Evolutionary conservation across 2,329 filamentous ascomycete genomes (phyloP), one percentile per base, ranked within the genome.

Genomic region (Fusarium nodosum): DNA sequence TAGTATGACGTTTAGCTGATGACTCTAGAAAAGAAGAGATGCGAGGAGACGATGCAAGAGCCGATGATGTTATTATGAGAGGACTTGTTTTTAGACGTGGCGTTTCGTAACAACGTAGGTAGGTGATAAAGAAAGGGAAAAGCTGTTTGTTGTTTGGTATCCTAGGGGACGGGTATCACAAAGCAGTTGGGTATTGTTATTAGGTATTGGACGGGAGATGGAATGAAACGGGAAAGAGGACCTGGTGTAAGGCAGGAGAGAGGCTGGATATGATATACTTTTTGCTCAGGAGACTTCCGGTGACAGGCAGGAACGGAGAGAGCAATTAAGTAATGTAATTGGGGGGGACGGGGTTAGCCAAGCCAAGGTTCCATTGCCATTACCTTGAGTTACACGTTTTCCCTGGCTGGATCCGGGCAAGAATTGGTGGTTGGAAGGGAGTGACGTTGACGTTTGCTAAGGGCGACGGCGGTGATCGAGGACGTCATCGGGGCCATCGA

Each of bases 371-470:
- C 24, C 55, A 53, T 52, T 64, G n/a, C 51, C 41, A 63, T 53
- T 65, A 42, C 52, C 52, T 16, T 26, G 56, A 61, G 58, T 65
- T 66, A 60, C 60, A 61, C 61, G 42, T 44, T 28, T 39, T 39
- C 13, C 13, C 36, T 66, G 68, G 68, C 68, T 71, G 51, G 65
- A 71, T 71, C 68, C 68, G 64, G 58, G 62, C 65, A 68, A 51
- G 54, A 61, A 54, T 52, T 55, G 58, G 56, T 59, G 56, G 56
- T 59, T 60, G 42, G 55, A 59, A 50, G 60, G 59, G 56, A 73
- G 77, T 79, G 77, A 79, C 77, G 77, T 79, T 79, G 77, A 79
- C 76, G 77, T 79, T 79, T 71, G 69, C 68, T 70, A 67, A 72
- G 74, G 67, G 72, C 69, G 69, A 69, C 60, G 33, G 50, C 47